phyloP scores from a whole-genome alignment of 2,329 filamentous ascomycete genomes.

The Thyridium curvatum region DNA sequence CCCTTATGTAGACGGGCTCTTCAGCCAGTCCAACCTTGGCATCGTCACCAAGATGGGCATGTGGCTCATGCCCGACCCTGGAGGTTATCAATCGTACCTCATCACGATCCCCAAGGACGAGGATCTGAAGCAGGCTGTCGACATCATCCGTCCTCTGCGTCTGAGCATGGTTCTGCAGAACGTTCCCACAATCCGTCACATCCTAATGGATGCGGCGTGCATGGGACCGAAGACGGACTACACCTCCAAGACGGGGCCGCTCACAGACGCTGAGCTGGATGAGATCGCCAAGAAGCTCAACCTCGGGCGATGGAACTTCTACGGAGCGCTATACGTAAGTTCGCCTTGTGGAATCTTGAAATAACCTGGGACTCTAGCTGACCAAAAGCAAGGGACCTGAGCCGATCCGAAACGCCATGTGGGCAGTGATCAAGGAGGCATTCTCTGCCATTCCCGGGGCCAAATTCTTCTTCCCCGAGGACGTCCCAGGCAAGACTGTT shows the following conservation, averaged over 20 bases:
- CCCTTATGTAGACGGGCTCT: slow-evolving; percentile 33
- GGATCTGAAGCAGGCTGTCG: slow-evolving; percentile 22
- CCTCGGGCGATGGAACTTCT: slow-evolving; percentile 39
- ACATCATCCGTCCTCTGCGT: slow-evolving; percentile 21
- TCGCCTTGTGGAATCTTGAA: too few relatives aligned
- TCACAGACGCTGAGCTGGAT: slow-evolving; percentile 31
- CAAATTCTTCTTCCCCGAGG: too few relatives aligned
- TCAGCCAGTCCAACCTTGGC: slow-evolving; percentile 43
- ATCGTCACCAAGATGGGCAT: slow-evolving; percentile 51
- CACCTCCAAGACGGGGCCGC: slow-evolving; percentile 17
- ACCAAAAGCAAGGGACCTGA: too few relatives aligned
- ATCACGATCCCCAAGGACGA: slow-evolving; percentile 27
- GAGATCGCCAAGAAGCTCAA: slow-evolving; percentile 32
- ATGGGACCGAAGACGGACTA: slow-evolving; percentile 1
- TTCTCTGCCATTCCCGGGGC: too few relatives aligned
- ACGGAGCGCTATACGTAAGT: slow-evolving; percentile 33
- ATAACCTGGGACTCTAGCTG: too few relatives aligned
- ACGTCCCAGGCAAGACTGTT: too few relatives aligned
- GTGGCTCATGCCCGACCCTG: slow-evolving; percentile 23
- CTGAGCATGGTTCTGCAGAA: slow-evolving; percentile 30
- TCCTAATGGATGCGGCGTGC: slow-evolving; percentile 19
- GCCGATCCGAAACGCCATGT: too few relatives aligned
- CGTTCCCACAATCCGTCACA: slow-evolving; percentile 33
- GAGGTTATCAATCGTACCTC: slow-evolving; percentile 26
- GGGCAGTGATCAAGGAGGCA: too few relatives aligned